Base-by-base conservation (phyloP, 2,329 filamentous ascomycete species). In the Fusarium heterosporum region DNA sequence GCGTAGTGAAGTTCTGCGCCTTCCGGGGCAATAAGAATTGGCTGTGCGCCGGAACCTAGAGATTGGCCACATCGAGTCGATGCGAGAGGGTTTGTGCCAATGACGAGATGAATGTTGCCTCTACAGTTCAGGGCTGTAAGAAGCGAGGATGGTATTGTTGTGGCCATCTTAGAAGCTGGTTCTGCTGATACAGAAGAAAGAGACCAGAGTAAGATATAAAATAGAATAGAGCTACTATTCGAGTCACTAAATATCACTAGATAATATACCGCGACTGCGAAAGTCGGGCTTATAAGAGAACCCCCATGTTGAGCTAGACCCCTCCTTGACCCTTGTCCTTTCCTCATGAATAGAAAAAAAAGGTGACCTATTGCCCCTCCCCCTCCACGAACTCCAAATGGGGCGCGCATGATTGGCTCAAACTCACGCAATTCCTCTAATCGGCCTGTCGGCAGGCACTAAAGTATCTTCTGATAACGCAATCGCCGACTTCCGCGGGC, bases 61-160 rank as follows among this genome's bases (percentile, higher is more conserved):
- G 93, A 94, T 74, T 93, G 92, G 13, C 86, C 81, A 80, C 92
- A 96, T 71, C 96, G 88, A 30, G 93, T 87, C 51, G 91, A 90
- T n/a, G 96, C 95, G 39, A 99, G 85, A 14, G 95, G 89, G 73
- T 94, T 96, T 32, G 90, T 89, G 60, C 96, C 96, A 66, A 98
- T 79, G 73, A 99, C 87, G 58, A 99, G 84, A 77, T 99, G 96
- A 39, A 94, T 78, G 74, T 93, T 90, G 46, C 82, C 85, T 49
- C 84, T 84, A 73, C 88, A 90, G 75, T 93, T 89, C 68, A 90
- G 84, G 47, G 91, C 89, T 43, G 91, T 90, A 46, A 96, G 87
- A 50, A 96, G 83, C 5, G 89, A 84, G 13, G 67, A 51, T 11
- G 61, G 66, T 68, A 57, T 32, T 32, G 54, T 25, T 29, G 66